Conservation (phyloP, 768 basidiomycete genomes). For the Hirschioporus abietinus region DNA sequence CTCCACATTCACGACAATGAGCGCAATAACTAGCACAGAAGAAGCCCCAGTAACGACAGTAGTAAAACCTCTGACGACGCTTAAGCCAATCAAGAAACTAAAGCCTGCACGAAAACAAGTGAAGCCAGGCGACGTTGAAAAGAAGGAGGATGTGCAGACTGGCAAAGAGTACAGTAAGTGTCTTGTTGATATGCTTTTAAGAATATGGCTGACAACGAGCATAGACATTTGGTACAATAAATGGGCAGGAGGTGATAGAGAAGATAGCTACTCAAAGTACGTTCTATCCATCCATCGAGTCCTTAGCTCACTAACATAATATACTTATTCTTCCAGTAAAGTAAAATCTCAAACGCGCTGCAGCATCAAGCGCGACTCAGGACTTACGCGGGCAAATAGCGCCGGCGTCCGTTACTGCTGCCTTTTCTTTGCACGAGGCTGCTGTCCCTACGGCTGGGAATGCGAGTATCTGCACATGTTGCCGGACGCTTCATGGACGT, state of each 20-base stretch:
- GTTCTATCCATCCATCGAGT: constrained; percentile 18
- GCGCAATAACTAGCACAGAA: not conserved
- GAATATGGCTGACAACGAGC: constrained; percentile 12
- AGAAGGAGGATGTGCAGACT: constrained; percentile 82
- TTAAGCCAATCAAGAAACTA: constrained; percentile 53
- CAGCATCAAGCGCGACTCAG: constrained; percentile 80
- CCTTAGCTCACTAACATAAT: not conserved
- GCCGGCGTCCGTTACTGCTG: constrained; percentile 91
- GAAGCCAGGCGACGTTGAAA: constrained; percentile 83
- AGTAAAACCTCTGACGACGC: not conserved
- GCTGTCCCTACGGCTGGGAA: constrained; percentile 97
- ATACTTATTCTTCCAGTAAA: constrained; percentile 50
- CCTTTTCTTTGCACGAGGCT: constrained; percentile 92
- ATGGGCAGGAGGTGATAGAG: constrained; percentile 99
- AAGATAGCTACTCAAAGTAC: constrained; percentile 93
- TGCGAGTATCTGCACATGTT: constrained; percentile 94
- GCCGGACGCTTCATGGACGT: constrained; percentile 58
- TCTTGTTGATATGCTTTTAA: constrained; percentile 5
- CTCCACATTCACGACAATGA: not conserved
- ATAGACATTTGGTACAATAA: constrained; percentile 98
- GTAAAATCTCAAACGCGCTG: constrained; percentile 92
- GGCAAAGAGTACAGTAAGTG: constrained; percentile 94
- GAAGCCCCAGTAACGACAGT: not conserved
- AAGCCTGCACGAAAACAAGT: constrained; percentile 95
- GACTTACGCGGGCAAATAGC: constrained; percentile 92